Conservation (phyloP, 768 basidiomycete genomes). For the Gyrodon lividus region DNA sequence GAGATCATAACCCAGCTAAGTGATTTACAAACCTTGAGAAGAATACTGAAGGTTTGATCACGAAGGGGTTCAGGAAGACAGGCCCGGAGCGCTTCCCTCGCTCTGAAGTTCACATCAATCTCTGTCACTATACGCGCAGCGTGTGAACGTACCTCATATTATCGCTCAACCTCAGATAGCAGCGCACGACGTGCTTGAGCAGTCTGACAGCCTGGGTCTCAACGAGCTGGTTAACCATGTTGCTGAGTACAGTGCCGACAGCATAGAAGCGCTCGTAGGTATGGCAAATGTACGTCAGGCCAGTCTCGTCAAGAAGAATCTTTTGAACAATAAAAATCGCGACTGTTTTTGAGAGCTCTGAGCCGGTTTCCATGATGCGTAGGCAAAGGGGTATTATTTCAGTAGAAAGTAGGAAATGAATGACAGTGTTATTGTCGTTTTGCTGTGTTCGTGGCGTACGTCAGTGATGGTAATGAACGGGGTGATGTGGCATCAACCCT, state of each 20-base stretch:
- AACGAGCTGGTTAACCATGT: conserved; percentile 98
- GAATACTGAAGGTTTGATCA: conserved; percentile 86
- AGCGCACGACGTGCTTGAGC: conserved; percentile 96
- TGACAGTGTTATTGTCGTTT: conserved; percentile 99
- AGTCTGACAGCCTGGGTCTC: conserved; percentile 96
- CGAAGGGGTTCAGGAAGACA: conserved; percentile 94
- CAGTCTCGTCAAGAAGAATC: conserved; percentile 94
- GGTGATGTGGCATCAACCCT: conserved; percentile 16
- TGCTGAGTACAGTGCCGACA: conserved; percentile 95
- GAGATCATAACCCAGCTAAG: neutral
- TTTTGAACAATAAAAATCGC: conserved; percentile 99
- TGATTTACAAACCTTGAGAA: conserved; percentile 70
- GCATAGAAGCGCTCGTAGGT: conserved; percentile 99
- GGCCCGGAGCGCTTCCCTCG: conserved; percentile 91
- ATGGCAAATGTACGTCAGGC: conserved; percentile 97
- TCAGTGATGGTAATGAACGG: conserved; percentile 12
- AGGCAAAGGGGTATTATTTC: conserved; percentile 99
- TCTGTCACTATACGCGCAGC: conserved; percentile 6
- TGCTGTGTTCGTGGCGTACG: conserved; percentile 52
- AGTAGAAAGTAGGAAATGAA: conserved; percentile 97
- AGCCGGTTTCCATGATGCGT: conserved; percentile 99
- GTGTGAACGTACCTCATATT: conserved; percentile 73
- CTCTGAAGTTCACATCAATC: conserved; percentile 47
- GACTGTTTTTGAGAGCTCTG: conserved; percentile 97
- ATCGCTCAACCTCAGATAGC: conserved; percentile 94